Conservation (phyloP, 345 rosid genomes). For the Eucalyptus globulus region DNA sequence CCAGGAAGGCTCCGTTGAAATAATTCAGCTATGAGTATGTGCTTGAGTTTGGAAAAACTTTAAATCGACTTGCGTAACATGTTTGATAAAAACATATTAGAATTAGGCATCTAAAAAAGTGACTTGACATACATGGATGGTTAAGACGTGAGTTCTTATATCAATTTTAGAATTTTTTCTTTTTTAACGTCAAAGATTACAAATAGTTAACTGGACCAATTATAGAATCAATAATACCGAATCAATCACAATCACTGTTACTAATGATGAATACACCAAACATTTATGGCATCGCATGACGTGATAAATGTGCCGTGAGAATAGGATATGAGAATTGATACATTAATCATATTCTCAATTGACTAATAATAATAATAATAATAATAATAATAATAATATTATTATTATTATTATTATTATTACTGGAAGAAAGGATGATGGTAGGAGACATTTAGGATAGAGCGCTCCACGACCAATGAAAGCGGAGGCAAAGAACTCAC, state of each 20-base stretch:
- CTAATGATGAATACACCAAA: no score
- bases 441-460: background rate
- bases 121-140: background rate
- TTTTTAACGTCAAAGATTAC: background rate
- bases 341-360: no score
- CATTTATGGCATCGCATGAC: no score
- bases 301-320: no score
- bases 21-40: background rate
- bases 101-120: background rate
- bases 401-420: no score
- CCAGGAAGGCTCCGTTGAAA: background rate
- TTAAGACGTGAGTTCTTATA: background rate
- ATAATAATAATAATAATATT: no score
- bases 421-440: background rate
- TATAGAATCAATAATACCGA: no score
- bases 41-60: background rate
- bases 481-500: background rate
- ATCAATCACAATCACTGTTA: background rate
- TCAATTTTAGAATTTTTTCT: background rate
- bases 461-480: background rate
- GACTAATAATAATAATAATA: no score
- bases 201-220: background rate
- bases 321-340: no score
- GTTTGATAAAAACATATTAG: no score
- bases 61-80: background rate